Evolutionary conservation across 345 rosid genomes (phyloP), one percentile per base, ranked within the genome.

Genomic region (Brassica incana): DNA sequence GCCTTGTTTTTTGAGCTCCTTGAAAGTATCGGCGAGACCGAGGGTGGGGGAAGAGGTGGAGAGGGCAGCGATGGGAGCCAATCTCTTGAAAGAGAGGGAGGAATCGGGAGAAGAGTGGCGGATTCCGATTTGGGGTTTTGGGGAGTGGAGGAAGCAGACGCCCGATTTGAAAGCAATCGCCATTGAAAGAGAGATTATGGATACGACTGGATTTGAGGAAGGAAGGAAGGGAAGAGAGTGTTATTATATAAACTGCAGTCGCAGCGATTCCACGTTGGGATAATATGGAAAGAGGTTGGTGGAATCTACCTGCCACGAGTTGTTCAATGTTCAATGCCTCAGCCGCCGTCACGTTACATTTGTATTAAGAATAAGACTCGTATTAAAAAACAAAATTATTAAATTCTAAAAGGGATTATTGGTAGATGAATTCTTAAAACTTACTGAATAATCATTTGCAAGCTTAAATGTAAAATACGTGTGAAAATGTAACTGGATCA

Each of bases 11-110:
- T 82, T 89, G 77, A 95, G 88, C 74, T 82, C 76, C 15, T 86
- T 69, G 84, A 90, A 92, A 15, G 97, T 90, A 65, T 87, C 91
- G 6, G 89, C 81, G n/a, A 92, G 86, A 65, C 97, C 86, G 40
- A 86, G 84, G 11, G 85, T 80, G 16, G 88, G 84, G 11, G 88
- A 54, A 40, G 87, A 79, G 52, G 84, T 76, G 3, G 77, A 71
- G 74, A 77, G 81, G 78, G 79, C 74, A 87, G 43, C 70, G 87
- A 91, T 83, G 85, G 88, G 78, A 84, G 87, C 54, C 65, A 73
- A 74, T 85, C 87, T 82, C 85, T 84, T 84, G 77, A 71, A 45
- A 71, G 92, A 85, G 72, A 87, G 71, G 5, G 75, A 63, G 54
- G 82, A 79, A 52, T 40, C 77, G 27, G 77, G 60, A 65, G 76